Evolutionary conservation across 805 yeast species (phyloP), one percentile per base, ranked within the genome.

Genomic region (Suhomyces xylopsoci): DNA sequence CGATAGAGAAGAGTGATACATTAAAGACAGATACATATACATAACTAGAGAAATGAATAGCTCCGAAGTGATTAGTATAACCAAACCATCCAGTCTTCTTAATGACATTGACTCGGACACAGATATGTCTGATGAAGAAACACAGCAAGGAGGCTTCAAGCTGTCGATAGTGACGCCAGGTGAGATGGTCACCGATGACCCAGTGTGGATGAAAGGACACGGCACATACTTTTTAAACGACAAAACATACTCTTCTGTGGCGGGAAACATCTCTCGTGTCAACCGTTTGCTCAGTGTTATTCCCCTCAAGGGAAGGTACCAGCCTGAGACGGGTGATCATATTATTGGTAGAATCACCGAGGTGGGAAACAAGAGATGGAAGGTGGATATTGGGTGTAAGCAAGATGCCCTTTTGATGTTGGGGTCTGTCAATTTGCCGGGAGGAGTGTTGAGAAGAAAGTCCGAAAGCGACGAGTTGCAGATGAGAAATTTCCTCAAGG

Each of bases 131-230:
- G 81, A 75, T 44, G 66, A 47, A n/a, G 73, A 64, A 28, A 10
- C 32, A 38, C 52, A 36, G 7, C 25, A 34, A 22, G 19, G 30
- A 20, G 45, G 45, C 17, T 22, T 30, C 30, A 57, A 51, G 58
- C 65, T 45, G 48, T 55, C 63, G 44, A 68, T 94, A 8, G 96
- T 93, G 17, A 90, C 97, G 1, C 99, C 99, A 0, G 99, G 99
- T 8, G 97, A 94, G 66, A 73, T 92, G 48, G 88, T 94, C n/a
- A 94, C 98, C 0, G 94, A 89, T 60, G 98, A 94, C 63, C 89
- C 97, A 6, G 80, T 86, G 2, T 94, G 98, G 97, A 94, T 94
- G 99, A 82, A 96, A 64, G 99, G 99, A 28, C 99, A 93, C 65
- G 99, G 99, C 5, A 94, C 98, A 0, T 94, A 90, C 67, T 82